These are phyloP conservation scores for Jatropha curcas DNA, from an alignment of 345 rosid genomes.

Conservation along the genomic window DNA sequence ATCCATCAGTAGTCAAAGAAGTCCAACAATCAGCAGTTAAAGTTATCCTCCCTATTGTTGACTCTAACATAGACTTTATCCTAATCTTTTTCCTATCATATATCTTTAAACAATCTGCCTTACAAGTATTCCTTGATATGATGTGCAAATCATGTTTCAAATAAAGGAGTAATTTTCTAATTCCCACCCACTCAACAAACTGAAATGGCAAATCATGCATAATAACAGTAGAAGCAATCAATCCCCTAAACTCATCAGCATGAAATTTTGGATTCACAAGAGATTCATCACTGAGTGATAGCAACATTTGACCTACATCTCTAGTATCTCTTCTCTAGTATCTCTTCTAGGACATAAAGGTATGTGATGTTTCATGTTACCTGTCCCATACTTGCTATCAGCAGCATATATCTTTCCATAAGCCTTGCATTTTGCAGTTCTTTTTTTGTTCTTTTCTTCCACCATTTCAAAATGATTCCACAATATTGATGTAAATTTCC, in stretches of 20 bases:
- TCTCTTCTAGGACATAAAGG: background rate
- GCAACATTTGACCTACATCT: background rate
- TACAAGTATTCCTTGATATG: no score
- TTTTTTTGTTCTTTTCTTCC: background rate
- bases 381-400: background rate
- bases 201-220: no score
- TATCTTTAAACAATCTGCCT: background rate
- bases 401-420: background rate
- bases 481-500: background rate
- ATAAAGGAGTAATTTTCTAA: no score
- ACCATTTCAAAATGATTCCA: background rate
- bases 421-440: background rate
- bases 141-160: no score
- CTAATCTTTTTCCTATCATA: background rate
- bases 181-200: no score
- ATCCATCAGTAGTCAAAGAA: no score
- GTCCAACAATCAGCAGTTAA: no score
- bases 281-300: background rate
- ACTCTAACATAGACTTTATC: background rate
- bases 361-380: background rate
- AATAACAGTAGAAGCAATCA: no score
- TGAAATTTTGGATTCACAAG: background rate
- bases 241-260: background rate
- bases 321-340: background rate
- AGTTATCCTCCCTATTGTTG: background rate